Evolutionary conservation across 2,329 filamentous ascomycete genomes (phyloP).

Genomic region (Apiospora hydei): DNA sequence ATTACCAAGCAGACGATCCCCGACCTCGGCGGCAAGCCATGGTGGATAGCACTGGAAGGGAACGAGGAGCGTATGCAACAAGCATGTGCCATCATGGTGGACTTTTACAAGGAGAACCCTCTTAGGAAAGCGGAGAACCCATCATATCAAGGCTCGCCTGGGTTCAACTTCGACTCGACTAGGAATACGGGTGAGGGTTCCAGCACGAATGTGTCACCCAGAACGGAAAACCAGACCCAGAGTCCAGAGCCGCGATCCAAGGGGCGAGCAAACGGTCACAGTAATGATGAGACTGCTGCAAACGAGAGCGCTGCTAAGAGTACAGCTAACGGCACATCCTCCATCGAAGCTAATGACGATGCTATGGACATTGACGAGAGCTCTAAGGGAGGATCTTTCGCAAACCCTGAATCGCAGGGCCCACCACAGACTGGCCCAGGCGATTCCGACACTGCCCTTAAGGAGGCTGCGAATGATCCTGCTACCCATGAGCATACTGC

Average conservation of each 20-base stretch:
- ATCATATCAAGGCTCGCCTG: conserved; percentile 58
- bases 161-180: conserved; percentile 62
- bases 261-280: not conserved
- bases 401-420: conserved; percentile 29
- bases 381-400: conserved; percentile 23
- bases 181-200: conserved; percentile 58
- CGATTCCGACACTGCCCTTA: conserved; percentile 41
- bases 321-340: conserved; percentile 47
- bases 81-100: conserved; percentile 79
- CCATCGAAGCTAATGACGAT: not conserved
- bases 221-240: conserved; percentile 56
- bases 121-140: conserved; percentile 63
- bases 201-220: conserved; percentile 57
- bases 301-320: conserved; percentile 2
- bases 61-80: conserved; percentile 72
- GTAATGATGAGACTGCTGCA: conserved; percentile 4
- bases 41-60: conserved; percentile 85
- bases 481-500: conserved; percentile 32
- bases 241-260: conserved; percentile 48
- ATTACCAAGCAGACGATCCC: conserved; percentile 79
- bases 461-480: conserved; percentile 43
- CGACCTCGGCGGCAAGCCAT: conserved; percentile 77
- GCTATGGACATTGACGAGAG: conserved; percentile 41
- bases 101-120: conserved; percentile 71
- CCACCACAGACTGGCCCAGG: conserved; percentile 38